phyloP scores from a whole-genome alignment of 225 moss, liverwort and hornwort species.

The Sphagnum tenellum region DNA sequence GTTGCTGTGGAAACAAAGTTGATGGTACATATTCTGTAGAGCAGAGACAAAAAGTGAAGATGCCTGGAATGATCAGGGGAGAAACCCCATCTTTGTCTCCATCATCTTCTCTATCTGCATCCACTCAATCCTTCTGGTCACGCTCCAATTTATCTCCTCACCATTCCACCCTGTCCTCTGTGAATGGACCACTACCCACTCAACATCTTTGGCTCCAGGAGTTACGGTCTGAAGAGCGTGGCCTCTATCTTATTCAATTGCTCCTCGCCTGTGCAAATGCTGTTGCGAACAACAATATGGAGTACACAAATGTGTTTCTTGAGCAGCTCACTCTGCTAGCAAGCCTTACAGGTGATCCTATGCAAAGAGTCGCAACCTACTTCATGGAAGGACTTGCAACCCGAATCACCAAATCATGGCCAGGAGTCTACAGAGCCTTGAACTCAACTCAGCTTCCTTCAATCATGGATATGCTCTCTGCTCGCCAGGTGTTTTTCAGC shows the following conservation, averaged over 20 bases:
- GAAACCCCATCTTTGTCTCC: conserved; percentile 55
- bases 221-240: conserved; percentile 68
- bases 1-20: too few species aligned
- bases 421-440: conserved; percentile 72
- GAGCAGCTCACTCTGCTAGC: conserved; percentile 74
- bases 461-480: conserved; percentile 50
- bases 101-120: conserved; percentile 52
- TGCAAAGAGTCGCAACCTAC: conserved; percentile 82
- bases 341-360: conserved; percentile 66
- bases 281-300: conserved; percentile 64
- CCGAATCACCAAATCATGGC: conserved; percentile 70
- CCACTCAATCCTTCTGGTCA: conserved; percentile 46
- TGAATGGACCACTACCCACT: conserved; percentile 25
- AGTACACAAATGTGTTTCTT: conserved; percentile 57
- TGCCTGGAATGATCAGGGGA: conserved; percentile 81
- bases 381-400: conserved; percentile 83
- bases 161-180: conserved; percentile 47
- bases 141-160: conserved; percentile 46
- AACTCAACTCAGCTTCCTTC: conserved; percentile 65
- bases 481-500: conserved; percentile 74
- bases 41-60: conserved; percentile 17
- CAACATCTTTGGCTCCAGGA: conserved; percentile 44
- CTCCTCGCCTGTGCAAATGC: conserved; percentile 59
- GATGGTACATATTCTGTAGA: too few species aligned
- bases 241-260: conserved; percentile 65